Evolutionary conservation across 2,329 filamentous ascomycete species (phyloP).

Genomic region (Neoscytalidium dimidiatum): DNA sequence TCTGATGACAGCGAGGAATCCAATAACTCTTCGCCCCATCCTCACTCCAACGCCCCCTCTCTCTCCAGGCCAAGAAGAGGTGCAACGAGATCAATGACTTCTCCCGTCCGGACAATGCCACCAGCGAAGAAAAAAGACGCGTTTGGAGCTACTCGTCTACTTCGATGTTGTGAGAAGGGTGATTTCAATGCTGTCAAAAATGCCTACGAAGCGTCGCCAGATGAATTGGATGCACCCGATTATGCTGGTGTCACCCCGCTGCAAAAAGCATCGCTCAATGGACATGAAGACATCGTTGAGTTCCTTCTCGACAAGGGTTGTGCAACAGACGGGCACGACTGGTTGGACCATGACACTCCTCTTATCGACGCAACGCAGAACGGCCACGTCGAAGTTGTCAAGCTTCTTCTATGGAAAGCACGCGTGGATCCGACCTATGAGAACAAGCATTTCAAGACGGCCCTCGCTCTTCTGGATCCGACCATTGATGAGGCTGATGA

Average conservation of each 20-base stretch:
- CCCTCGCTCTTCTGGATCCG: conserved; percentile 77
- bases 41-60: conserved; percentile 40
- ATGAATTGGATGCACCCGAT: conserved; percentile 86
- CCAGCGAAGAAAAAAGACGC: conserved; percentile 89
- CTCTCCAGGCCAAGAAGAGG: conserved; percentile 51
- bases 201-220: conserved; percentile 74
- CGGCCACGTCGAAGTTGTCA: conserved; percentile 85
- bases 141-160: conserved; percentile 86
- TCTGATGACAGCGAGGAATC: conserved; percentile 21
- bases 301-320: conserved; percentile 84
- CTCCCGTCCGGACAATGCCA: conserved; percentile 59
- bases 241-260: conserved; percentile 96
- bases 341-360: conserved; percentile 76
- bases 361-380: conserved; percentile 97
- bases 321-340: conserved; percentile 60
- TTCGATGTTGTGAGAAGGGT: conserved; percentile 85
- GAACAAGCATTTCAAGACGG: conserved; percentile 90
- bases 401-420: conserved; percentile 77
- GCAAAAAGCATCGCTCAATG: conserved; percentile 88
- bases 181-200: conserved; percentile 78
- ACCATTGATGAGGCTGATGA: conserved; percentile 77
- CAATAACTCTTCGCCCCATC: conserved; percentile 36
- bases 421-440: conserved; percentile 83
- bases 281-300: conserved; percentile 82
- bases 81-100: conserved; percentile 62